These are phyloP conservation scores for Dentipellis fragilis DNA, from an alignment of 768 basidiomycete species.

Conservation along the genomic window DNA sequence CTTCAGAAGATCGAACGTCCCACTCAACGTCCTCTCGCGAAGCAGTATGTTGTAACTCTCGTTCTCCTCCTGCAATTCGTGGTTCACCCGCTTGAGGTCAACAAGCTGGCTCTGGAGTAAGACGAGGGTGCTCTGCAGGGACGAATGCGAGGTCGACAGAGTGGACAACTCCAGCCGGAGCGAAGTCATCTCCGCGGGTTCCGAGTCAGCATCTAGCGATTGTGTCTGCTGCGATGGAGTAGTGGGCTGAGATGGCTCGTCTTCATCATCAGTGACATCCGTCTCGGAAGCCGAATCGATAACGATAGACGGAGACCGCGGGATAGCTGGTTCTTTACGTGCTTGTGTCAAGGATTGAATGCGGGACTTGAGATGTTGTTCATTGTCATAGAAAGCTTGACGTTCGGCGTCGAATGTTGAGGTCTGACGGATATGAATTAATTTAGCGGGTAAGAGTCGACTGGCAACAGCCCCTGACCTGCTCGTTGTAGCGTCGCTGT, in stretches of 20 bases:
- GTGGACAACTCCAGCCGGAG: slow-evolving; percentile 79
- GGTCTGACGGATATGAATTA: slow-evolving; percentile 41
- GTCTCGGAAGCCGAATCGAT: slow-evolving; percentile 21
- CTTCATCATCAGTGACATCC: slow-evolving; percentile 34
- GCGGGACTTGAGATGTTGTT: slow-evolving; percentile 86
- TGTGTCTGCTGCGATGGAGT: slow-evolving; percentile 37
- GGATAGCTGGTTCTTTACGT: slow-evolving; percentile 37
- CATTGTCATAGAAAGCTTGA: slow-evolving; percentile 87
- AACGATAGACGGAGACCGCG: slow-evolving; percentile 19
- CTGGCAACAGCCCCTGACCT: slow-evolving; percentile 38
- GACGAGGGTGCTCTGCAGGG: slow-evolving; percentile 75
- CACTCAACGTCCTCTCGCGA: slow-evolving; percentile 83
- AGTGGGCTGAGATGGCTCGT: slow-evolving; percentile 20
- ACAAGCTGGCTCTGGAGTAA: slow-evolving; percentile 76
- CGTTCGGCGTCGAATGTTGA: slow-evolving; percentile 86
- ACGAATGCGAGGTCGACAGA: slow-evolving; percentile 75
- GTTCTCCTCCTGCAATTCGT: slow-evolving; percentile 88
- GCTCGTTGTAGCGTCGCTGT: slow-evolving; percentile 79
- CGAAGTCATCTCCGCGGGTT: slow-evolving; percentile 83
- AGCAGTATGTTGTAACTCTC: slow-evolving; percentile 94
- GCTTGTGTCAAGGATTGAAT: slow-evolving; percentile 71
- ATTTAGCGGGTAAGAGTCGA: not conserved
- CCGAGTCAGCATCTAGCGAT: slow-evolving; percentile 61
- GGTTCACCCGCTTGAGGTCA: slow-evolving; percentile 83
- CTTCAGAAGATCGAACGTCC: slow-evolving; percentile 71